phyloP scores from a whole-genome alignment of 257 asterid genomes.

The Craterostigma plantagineum region DNA sequence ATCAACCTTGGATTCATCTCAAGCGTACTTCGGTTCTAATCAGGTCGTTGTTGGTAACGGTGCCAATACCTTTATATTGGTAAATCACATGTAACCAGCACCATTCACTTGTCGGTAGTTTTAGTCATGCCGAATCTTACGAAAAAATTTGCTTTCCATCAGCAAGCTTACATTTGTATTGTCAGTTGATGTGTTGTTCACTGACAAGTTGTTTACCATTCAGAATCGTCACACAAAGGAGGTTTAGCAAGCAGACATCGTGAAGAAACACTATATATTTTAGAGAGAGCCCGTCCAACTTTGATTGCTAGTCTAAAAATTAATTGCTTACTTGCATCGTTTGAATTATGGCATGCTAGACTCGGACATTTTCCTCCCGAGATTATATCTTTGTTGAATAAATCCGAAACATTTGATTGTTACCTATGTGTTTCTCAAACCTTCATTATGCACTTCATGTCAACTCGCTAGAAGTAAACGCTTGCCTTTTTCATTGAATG shows the following conservation, averaged over 20 bases:
- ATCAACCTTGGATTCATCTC: too few relatives aligned
- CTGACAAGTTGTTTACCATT: not conserved
- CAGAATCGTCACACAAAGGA: not conserved
- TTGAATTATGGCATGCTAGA: not conserved
- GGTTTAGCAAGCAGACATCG: not conserved
- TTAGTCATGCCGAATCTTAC: conserved; percentile 1
- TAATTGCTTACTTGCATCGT: not conserved
- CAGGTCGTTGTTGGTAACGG: not conserved
- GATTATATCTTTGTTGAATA: not conserved
- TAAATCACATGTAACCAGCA: not conserved
- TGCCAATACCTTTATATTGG: not conserved
- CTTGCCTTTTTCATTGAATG: not conserved
- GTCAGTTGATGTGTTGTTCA: not conserved
- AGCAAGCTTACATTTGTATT: not conserved
- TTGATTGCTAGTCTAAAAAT: not conserved
- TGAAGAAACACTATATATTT: not conserved
- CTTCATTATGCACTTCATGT: not conserved
- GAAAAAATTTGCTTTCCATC: not conserved
- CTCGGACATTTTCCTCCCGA: not conserved
- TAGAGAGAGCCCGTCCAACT: not conserved
- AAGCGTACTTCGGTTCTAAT: not conserved
- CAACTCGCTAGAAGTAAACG: not conserved
- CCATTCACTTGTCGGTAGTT: not conserved
- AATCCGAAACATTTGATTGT: not conserved
- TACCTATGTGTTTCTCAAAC: not conserved